These are phyloP conservation scores for Kodamaea sp. DNA, from an alignment of 1,139 yeast genomes.

Conservation along the genomic window DNA sequence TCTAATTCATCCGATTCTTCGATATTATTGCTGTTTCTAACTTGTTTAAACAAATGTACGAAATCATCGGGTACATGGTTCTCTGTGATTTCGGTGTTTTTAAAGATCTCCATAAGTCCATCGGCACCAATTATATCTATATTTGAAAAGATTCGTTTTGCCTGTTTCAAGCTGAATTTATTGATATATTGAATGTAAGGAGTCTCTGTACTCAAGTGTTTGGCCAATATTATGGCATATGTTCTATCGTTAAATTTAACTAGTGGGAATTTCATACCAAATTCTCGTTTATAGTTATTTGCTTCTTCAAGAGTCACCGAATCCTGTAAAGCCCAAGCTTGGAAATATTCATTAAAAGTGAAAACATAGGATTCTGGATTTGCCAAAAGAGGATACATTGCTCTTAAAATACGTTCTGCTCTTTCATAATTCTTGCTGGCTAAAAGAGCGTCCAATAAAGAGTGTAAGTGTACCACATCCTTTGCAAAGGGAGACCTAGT, in stretches of 20 bases:
- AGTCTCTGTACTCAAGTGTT: constrained; percentile 11
- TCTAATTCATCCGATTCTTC: constrained; percentile 11
- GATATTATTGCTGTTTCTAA: constrained; percentile 11
- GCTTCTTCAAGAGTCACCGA: constrained; percentile 25
- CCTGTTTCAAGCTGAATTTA: constrained; percentile 18
- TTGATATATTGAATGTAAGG: constrained; percentile 11
- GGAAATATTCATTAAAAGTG: constrained; percentile 37
- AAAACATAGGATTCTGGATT: constrained; percentile 31
- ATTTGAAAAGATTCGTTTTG: constrained; percentile 49
- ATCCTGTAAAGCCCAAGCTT: constrained; percentile 31
- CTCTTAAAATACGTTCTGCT: constrained; percentile 64
- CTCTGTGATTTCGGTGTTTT: constrained; percentile 21
- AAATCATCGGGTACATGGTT: constrained; percentile 37
- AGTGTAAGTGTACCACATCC: constrained; percentile 66
- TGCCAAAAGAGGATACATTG: constrained; percentile 46
- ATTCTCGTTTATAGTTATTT: constrained; percentile 25
- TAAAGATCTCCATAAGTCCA: constrained; percentile 46
- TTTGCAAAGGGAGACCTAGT: constrained; percentile 47
- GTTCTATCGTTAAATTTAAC: constrained; percentile 44
- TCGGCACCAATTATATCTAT: constrained; percentile 68
- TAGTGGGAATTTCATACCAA: constrained; percentile 26
- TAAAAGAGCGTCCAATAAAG: constrained; percentile 76
- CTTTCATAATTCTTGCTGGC: constrained; percentile 64
- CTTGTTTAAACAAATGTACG: constrained; percentile 26
- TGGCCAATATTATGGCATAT: constrained; percentile 31